phyloP scores from a whole-genome alignment of 345 rosid genomes.

The Heritiera fomes region DNA sequence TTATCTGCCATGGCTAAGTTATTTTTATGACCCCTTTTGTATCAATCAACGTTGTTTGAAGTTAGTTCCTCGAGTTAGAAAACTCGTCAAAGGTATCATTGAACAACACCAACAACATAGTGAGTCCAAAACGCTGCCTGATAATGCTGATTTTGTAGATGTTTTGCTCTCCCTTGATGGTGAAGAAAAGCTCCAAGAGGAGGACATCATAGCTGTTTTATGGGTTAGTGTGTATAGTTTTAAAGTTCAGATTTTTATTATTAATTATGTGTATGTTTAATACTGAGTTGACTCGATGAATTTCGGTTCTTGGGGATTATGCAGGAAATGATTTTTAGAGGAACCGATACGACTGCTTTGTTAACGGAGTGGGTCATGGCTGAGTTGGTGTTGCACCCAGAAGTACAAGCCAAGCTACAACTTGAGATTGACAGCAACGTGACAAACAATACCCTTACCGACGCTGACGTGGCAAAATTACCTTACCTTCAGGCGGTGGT shows the following conservation, averaged over 20 bases:
- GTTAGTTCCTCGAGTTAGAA: conserved; percentile 70
- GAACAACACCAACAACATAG: conserved; percentile 49
- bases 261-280: not conserved
- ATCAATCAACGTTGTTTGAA: conserved; percentile 61
- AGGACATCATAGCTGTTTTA: conserved; percentile 84
- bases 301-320: not conserved
- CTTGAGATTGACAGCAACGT: conserved; percentile 38
- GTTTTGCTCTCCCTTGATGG: conserved; percentile 74
- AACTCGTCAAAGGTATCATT: conserved; percentile 54
- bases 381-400: conserved; percentile 67
- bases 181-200: conserved; percentile 68
- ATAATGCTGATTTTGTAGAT: conserved; percentile 69
- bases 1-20: conserved; percentile 62
- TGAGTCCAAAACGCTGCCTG: conserved; percentile 24
- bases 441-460: conserved; percentile 30
- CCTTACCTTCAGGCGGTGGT: conserved; percentile 78
- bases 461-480: conserved; percentile 53
- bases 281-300: not conserved
- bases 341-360: conserved; percentile 86
- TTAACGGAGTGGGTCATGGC: conserved; percentile 95
- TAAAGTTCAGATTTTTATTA: not conserved
- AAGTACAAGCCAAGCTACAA: conserved; percentile 54
- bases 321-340: conserved; percentile 93
- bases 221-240: conserved; percentile 53
- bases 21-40: conserved; percentile 56